Percentiles rank a stretch among this genome's conserved stretches.
Conservation (phyloP, 352 stramenopile genomes). For the Phytophthora foliorum region DNA sequence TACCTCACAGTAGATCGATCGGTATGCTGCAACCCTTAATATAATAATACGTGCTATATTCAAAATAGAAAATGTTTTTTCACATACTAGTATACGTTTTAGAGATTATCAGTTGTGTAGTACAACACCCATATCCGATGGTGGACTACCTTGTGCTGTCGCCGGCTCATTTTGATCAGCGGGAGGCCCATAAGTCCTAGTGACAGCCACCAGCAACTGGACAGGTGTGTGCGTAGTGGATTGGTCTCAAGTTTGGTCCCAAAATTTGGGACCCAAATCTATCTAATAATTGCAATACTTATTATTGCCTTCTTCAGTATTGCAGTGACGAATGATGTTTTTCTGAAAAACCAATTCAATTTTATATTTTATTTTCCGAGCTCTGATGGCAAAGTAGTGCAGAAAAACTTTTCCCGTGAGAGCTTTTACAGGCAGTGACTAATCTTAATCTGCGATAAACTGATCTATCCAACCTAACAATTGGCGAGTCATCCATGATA, state of each 20-base stretch:
- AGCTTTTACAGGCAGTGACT: no score
- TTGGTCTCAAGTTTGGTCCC: constrained; percentile 15
- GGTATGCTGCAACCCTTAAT: no score
- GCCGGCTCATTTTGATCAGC: background rate
- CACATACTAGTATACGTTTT: no score
- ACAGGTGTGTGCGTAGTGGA: constrained; percentile 8
- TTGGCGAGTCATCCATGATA: no score
- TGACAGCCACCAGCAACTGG: constrained; percentile 15
- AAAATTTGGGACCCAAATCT: constrained; percentile 10
- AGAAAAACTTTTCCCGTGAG: no score
- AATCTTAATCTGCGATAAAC: no score
- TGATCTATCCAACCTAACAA: no score
- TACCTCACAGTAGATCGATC: no score
- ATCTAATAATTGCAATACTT: constrained; percentile 1
- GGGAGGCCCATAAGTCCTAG: background rate
- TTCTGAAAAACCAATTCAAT: background rate
- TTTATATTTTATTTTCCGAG: no score
- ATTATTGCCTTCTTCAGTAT: constrained; percentile 3
- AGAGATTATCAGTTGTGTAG: background rate
- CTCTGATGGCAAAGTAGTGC: no score
- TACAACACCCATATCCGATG: background rate
- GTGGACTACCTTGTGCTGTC: background rate
- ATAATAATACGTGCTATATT: no score
- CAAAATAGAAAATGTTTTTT: no score
- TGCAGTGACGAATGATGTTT: background rate